Base-by-base conservation (phyloP, 1,284 basidiomycete genomes). In the Puccinia coronata region DNA sequence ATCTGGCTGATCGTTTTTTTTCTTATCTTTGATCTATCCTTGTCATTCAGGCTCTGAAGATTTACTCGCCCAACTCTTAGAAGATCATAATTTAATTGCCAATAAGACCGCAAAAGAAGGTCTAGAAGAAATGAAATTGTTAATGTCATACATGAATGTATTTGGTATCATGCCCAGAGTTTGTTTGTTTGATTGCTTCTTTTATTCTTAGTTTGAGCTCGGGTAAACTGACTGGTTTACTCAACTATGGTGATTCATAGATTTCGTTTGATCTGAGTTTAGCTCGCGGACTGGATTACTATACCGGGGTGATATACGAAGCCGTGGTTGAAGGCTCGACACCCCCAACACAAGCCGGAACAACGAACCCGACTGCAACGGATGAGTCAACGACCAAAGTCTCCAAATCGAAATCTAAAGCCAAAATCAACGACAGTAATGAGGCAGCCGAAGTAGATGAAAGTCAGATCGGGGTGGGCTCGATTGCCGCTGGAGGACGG, bases 291-390 rank as follows among this genome's bases (percentile, higher is more conserved):
- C 90, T 99, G 51, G 97, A 99, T 87, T 99, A 99, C 88, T 98
- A 99, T 88, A 99, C 96, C 0, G 96, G 97, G 55, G 92, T 99
- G 85, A 99, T 99, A 86, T 98, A 98, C 88, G 97, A 99, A 87
- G 97, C 95, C 57, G 90, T 95, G 84, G 93, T 95, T 34, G 94
- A 94, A 84, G 93, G 91, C 0, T 98, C 95, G 12, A 95, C 96
- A 0, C 95, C 96, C 0, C 94, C 96, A 0, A 1, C 39, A 31
- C 59, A 61, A 77, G 34, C 25, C 28, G 47, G 1, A 39, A 51
- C n/a, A 11, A 16, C 43, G 25, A 28, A 25, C 36, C 90, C 93
- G 88, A 88, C 89, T 83, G 83, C 87, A 31, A 87, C 89, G 83
- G 88, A 90, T 84, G 87, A 53, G 89, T 85, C 8, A 85, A 90